Evolutionary conservation across 2,329 filamentous ascomycete genomes (phyloP), one percentile per base, ranked within the genome.

Genomic region (Eutypa lata): DNA sequence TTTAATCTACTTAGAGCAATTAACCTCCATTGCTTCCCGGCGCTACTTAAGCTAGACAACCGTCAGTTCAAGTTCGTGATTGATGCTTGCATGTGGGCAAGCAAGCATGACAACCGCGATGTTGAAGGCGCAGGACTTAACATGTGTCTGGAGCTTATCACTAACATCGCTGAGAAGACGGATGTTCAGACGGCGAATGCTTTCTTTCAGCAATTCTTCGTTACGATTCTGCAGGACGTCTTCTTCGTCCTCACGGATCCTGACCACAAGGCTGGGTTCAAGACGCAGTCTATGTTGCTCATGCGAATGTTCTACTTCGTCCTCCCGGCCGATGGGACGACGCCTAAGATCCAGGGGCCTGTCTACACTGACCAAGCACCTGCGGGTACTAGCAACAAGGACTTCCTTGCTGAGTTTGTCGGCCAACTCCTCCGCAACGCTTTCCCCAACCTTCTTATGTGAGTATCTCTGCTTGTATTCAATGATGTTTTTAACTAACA

Each of bases 1-100:
- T 99, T 99, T 82, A 97, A 96, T 73, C 83, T 99, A 22, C 81
- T 99, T 37, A 84, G 95, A 61, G 90, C 93, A 14, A 97, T 99
- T 75, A 99, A 99, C 72, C 77, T 97, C 47, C 91, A 96, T 71
- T 99, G 94, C 74, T 99, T 99, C 86, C 91, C 91, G 47, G 85
- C 94, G 1, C 82, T 99, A 21, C 81, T 99, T 60, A 95, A 96
- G 73, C 85, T 99, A 33, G 93, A 99, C 69, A 93, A 90, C 66
- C 86, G 91, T 54, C 94, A 97, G 68, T 99, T 99, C 84, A 99
- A 99, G 76, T 96, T 97, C 68, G 92, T 99, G 65, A 97, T 99
- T 61, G 94, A 99, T 72, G 96, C 93, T 35, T 99, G 95, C 79
- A 91, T 97, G 81, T 99, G 94, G 95, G 94, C 95, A n/a, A 97